Evolutionary conservation across 305 asterid genomes (phyloP).

Genomic region (Fraxinus ornus): DNA sequence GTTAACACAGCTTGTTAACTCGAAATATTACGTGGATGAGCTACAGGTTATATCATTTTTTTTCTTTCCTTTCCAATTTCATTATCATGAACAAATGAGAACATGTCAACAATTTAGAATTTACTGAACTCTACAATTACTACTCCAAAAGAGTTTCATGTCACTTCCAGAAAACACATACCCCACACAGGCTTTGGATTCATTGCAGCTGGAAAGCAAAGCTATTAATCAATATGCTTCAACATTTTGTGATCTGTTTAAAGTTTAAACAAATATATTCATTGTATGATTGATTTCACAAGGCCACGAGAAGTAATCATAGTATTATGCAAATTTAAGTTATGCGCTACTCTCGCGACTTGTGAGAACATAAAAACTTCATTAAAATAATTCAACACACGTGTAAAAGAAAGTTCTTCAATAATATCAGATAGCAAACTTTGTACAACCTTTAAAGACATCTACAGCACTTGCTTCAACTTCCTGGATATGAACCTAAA

Average conservation of each 20-base stretch:
- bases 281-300: not conserved
- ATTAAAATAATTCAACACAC: not conserved
- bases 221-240: not conserved
- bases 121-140: not conserved
- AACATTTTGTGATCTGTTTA: not conserved
- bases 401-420: constrained; percentile 19
- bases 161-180: not conserved
- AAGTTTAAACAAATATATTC: not conserved
- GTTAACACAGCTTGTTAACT: not conserved
- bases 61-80: not conserved
- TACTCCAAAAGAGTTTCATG: not conserved
- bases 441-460: constrained; percentile 60
- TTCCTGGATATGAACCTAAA: constrained; percentile 85
- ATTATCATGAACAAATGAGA: not conserved
- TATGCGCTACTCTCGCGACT: not conserved
- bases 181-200: not conserved
- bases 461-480: constrained; percentile 62
- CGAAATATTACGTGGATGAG: not conserved
- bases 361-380: not conserved
- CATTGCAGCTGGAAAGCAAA: not conserved
- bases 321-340: constrained; percentile 8
- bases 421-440: constrained; percentile 10
- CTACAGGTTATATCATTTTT: not conserved
- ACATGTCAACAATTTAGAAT: not conserved
- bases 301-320: not conserved